Base-by-base conservation (phyloP, 1,139 yeast genomes). In the Zygosaccharomyces sapae region DNA sequence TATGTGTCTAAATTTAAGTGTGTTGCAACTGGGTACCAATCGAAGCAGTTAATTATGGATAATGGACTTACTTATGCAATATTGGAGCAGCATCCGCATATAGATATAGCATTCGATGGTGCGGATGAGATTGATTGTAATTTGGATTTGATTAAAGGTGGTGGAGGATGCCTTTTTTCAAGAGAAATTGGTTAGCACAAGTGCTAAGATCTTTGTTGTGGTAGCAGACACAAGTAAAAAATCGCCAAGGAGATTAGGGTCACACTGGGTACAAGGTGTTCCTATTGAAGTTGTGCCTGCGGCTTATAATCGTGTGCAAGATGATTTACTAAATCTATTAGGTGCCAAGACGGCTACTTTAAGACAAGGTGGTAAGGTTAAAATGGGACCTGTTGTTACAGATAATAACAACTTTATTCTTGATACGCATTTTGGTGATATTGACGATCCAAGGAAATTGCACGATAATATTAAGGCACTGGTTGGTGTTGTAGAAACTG, bases 351-450 rank as follows among this genome's bases (percentile, higher is more conserved):
- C 68, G 5, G 84, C 87, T 22, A 70, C 66, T 4, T 77, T 94
- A 59, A 80, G 99, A 68, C 83, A 83, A 59, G 97, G 97, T 42
- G 90, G 88, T 12, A 72, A 82, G 47, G 89, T 95, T 33, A 94
- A 94, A 70, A 98, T 98, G 4, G 99, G 99, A 13, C 98, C 98
- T 6, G 84, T 89, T n/a, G 86, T 94, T 51, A 90, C 98, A 35
- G 99, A 94, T 67, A 94, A 94, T 70, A 89, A 90, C 68, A 92
- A 90, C 69, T 87, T 89, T 65, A 76, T 94, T 54, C 79, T 94
- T 51, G 99, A 94, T 69, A 95, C 96, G 25, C 90, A 89, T 66
- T 92, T 94, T 63, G 97, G 96, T 29, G 77, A 76, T 48, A 80
- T 94, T 46, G 65, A 70, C 22, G 81, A 83, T 56, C 85, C 90